Conservation (phyloP, 2,329 filamentous ascomycete genomes). For the Aspergillaceae sp. region DNA sequence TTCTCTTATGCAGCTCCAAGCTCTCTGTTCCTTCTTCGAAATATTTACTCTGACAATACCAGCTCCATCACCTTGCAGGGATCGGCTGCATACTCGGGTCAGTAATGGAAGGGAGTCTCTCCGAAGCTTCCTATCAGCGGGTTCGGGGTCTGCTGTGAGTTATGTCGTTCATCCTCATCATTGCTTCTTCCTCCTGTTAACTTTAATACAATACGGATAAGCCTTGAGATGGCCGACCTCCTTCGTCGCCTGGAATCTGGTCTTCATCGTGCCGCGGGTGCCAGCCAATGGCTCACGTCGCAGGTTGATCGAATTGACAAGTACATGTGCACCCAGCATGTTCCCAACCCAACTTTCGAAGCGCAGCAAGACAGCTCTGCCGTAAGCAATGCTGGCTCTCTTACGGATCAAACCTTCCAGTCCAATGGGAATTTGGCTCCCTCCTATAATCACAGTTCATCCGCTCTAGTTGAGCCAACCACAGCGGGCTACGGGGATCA, state of each 20-base stretch:
- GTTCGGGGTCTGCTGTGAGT: slow-evolving; percentile 34
- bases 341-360: neutral
- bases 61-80: slow-evolving; percentile 41
- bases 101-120: slow-evolving; percentile 39
- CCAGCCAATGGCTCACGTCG: slow-evolving; percentile 31
- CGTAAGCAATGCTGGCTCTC: slow-evolving; percentile 5
- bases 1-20: neutral
- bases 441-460: slow-evolving; percentile 5
- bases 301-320: slow-evolving; percentile 39
- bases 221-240: slow-evolving; percentile 38
- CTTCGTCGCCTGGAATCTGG: slow-evolving; percentile 37
- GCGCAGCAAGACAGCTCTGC: slow-evolving; percentile 7
- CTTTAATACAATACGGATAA: neutral
- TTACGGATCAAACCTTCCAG: slow-evolving; percentile 3
- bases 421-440: slow-evolving; percentile 4
- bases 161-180: neutral
- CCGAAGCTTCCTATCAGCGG: slow-evolving; percentile 34
- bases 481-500: slow-evolving; percentile 10
- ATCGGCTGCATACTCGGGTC: slow-evolving; percentile 44
- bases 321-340: slow-evolving; percentile 29
- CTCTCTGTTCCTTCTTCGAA: neutral
- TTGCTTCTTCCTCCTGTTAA: neutral
- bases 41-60: neutral
- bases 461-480: slow-evolving; percentile 2
- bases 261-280: slow-evolving; percentile 32